Evolutionary conservation across 768 basidiomycete genomes (phyloP).

Genomic region (Dentipellis fragilis): DNA sequence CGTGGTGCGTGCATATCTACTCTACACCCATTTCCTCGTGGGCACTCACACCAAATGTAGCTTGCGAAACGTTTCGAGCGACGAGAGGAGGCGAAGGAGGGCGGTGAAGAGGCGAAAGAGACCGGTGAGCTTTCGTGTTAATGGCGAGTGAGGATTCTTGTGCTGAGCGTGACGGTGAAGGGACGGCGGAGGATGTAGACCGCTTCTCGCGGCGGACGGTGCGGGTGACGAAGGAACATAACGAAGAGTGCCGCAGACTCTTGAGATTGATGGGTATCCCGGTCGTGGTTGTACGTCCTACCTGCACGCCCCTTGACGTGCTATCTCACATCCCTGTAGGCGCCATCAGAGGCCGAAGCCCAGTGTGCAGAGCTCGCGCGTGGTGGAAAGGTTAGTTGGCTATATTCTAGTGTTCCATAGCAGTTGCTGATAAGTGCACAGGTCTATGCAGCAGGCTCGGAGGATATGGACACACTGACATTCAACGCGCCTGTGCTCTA

Average conservation of each 20-base stretch:
- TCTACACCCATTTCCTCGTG: too few relatives aligned
- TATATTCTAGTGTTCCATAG: not conserved
- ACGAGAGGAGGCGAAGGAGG: constrained; percentile 89
- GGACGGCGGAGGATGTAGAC: constrained; percentile 89
- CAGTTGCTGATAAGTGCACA: constrained; percentile 19
- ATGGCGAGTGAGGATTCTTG: not conserved
- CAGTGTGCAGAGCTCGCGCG: constrained; percentile 98
- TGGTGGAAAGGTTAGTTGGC: constrained; percentile 64
- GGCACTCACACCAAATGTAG: constrained; percentile 28
- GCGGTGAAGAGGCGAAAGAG: constrained; percentile 94
- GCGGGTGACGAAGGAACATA: constrained; percentile 91
- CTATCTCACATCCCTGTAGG: constrained; percentile 35
- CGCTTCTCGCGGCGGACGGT: constrained; percentile 84
- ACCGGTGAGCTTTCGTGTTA: constrained; percentile 42
- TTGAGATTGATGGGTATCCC: constrained; percentile 96
- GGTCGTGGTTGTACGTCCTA: constrained; percentile 68
- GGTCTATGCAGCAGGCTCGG: constrained; percentile 96
- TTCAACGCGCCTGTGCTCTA: constrained; percentile 87
- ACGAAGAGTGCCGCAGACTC: constrained; percentile 85
- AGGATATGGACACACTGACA: constrained; percentile 99
- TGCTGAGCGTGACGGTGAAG: constrained; percentile 18
- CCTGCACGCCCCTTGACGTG: not conserved
- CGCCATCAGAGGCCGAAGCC: constrained; percentile 97
- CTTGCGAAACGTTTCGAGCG: constrained; percentile 92
- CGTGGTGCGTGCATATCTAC: constrained; percentile 53